Base-by-base conservation (phyloP, 1,284 basidiomycete species). In the Singerocomus rubriflavus region DNA sequence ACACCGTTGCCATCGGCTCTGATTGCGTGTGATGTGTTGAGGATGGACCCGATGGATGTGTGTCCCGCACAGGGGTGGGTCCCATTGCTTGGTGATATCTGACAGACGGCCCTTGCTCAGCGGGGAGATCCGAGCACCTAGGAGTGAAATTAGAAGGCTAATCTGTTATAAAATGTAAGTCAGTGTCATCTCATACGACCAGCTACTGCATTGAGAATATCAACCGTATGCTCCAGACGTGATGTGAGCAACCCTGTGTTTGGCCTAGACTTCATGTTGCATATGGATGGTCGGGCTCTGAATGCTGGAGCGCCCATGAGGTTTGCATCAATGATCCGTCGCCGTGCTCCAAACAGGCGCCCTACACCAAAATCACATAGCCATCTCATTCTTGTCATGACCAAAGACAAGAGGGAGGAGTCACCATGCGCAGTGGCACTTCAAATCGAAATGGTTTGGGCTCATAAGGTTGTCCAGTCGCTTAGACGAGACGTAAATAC, bases 151-250 rank as follows among this genome's bases (percentile, higher is more conserved):
- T 21, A 34, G 8, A 55, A 46, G 35, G 29, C 29, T 33, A 45
- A 51, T 32, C 29, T 42, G 37, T 44, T n/a, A n/a, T 46, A 44
- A 32, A 46, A 38, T 5, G 13, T 29, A 30, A n/a, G 14, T 25
- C 29, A 9, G 46, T 14, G 31, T 34, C 10, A 25, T 37, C 56
- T 39, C 45, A 21, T 49, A 48, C 35, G 31, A 45, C 29, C 26
- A 1, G 17, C 33, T 35, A 35, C 36, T 27, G 21, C 39, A 4
- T 38, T 57, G 57, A 33, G 54, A 59, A 45, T 4, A 11, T 14
- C 10, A 8, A 16, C 14, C 26, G 10, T 14, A n/a, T 16, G n/a
- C 10, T 14, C 14, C 32, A 12, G 17, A 8, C 6, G 25, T 16
- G 10, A 26, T 17, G 8, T 4, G 21, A 35, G 16, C 30, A 11